Percentiles rank a stretch among this genome's conserved stretches.
phyloP scores from a whole-genome alignment of 306 rosid species.

The Trichosanthes truncata region DNA sequence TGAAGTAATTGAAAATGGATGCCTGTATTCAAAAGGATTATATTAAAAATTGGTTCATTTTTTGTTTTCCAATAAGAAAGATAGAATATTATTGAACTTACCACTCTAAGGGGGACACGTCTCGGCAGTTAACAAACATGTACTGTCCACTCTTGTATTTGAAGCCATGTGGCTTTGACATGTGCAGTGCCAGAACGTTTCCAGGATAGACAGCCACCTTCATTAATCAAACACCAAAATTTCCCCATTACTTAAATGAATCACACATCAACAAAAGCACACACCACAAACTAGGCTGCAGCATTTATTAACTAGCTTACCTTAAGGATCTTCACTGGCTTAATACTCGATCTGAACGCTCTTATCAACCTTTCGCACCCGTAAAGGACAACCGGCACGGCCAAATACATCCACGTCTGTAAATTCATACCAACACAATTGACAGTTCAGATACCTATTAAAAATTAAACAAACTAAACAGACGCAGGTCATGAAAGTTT shows the following conservation, averaged over 20 bases:
- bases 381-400: slow-evolving; percentile 37
- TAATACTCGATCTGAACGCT: slow-evolving; percentile 45
- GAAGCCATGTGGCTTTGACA: slow-evolving; percentile 50
- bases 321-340: slow-evolving; percentile 45
- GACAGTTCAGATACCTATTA: neutral
- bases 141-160: slow-evolving; percentile 52
- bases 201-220: slow-evolving; percentile 36
- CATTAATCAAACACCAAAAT: neutral
- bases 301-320: slow-evolving; percentile 5
- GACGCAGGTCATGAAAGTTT: neutral
- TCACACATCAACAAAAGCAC: no score
- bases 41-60: no score
- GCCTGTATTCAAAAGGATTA: slow-evolving; percentile 21
- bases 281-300: neutral
- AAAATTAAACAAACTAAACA: neutral
- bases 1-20: slow-evolving; percentile 55
- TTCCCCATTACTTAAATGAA: neutral
- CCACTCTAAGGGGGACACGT: slow-evolving; percentile 53
- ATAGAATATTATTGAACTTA: neutral
- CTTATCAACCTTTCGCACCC: slow-evolving; percentile 38
- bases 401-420: slow-evolving; percentile 56
- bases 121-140: slow-evolving; percentile 50
- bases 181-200: slow-evolving; percentile 41
- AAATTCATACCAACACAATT: neutral
- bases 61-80: neutral